Conservation (phyloP, 2,329 filamentous ascomycete genomes). For the Colletotrichum paranaense region DNA sequence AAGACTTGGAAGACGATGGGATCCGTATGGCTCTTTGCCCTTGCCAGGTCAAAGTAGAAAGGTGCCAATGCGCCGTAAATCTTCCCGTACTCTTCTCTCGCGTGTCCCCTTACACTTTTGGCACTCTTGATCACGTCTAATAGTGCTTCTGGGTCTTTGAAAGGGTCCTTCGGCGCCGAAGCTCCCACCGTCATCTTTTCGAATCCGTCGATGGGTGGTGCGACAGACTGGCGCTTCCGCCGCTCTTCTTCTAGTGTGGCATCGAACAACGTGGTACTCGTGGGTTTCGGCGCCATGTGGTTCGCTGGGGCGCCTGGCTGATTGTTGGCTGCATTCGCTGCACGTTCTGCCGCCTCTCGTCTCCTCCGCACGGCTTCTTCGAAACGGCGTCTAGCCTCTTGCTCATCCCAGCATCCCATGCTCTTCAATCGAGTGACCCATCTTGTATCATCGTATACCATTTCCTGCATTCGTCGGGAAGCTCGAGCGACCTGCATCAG, state of each 20-base stretch:
- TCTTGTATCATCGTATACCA: slow-evolving; percentile 97
- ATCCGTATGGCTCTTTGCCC: slow-evolving; percentile 79
- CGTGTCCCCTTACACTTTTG: slow-evolving; percentile 84
- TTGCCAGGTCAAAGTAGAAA: slow-evolving; percentile 86
- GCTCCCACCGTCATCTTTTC: slow-evolving; percentile 75
- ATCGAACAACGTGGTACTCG: slow-evolving; percentile 77
- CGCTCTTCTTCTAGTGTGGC: slow-evolving; percentile 74
- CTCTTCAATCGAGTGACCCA: slow-evolving; percentile 89
- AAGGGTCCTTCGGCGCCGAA: slow-evolving; percentile 54
- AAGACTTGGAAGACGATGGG: slow-evolving; percentile 89
- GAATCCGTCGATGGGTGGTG: slow-evolving; percentile 73
- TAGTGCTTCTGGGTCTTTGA: slow-evolving; percentile 71
- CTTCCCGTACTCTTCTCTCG: slow-evolving; percentile 90
- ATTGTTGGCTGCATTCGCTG: slow-evolving; percentile 39
- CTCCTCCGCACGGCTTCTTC: slow-evolving; percentile 76
- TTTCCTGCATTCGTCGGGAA: slow-evolving; percentile 90
- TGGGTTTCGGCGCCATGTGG: slow-evolving; percentile 40
- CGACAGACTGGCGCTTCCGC: slow-evolving; percentile 52
- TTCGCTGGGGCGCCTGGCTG: slow-evolving; percentile 36
- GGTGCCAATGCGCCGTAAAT: slow-evolving; percentile 89
- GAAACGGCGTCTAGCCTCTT: slow-evolving; percentile 82
- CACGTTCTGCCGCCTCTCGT: slow-evolving; percentile 63
- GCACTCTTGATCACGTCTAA: slow-evolving; percentile 77
- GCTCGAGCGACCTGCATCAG: slow-evolving; percentile 87
- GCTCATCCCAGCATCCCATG: slow-evolving; percentile 94